These are phyloP conservation scores for Solanum phureja DNA, from an alignment of 257 asterid genomes.

Conservation along the genomic window DNA sequence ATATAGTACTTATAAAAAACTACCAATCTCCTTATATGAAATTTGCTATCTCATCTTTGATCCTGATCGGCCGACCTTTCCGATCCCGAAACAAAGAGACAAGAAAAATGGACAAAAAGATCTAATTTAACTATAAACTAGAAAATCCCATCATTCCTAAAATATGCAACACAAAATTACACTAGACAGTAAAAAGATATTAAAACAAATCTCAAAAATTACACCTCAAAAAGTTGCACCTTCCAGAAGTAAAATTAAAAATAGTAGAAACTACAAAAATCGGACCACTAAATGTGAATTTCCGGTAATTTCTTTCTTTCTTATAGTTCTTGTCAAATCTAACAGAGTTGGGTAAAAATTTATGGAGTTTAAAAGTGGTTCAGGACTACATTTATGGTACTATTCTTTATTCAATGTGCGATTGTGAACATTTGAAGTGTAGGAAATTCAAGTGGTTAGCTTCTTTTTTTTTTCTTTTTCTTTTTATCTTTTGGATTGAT, in stretches of 20 bases:
- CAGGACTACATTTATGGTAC: background rate
- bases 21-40: background rate
- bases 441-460: background rate
- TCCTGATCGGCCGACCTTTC: no score
- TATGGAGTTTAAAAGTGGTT: background rate
- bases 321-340: background rate
- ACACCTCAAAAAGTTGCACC: background rate
- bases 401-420: background rate
- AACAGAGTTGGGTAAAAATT: background rate
- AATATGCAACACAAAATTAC: background rate
- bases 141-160: background rate
- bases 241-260: background rate
- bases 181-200: background rate
- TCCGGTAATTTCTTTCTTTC: background rate
- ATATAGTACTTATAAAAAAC: background rate
- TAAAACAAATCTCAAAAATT: background rate
- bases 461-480: background rate
- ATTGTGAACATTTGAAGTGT: background rate
- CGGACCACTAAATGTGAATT: background rate
- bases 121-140: background rate
- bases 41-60: background rate
- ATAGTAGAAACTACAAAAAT: background rate
- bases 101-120: background rate
- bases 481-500: background rate
- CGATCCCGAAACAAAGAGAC: no score